Evolutionary conservation across 306 rosid genomes (phyloP), one percentile per base, ranked within the genome.

Genomic region (apple (Malus domestica)): DNA sequence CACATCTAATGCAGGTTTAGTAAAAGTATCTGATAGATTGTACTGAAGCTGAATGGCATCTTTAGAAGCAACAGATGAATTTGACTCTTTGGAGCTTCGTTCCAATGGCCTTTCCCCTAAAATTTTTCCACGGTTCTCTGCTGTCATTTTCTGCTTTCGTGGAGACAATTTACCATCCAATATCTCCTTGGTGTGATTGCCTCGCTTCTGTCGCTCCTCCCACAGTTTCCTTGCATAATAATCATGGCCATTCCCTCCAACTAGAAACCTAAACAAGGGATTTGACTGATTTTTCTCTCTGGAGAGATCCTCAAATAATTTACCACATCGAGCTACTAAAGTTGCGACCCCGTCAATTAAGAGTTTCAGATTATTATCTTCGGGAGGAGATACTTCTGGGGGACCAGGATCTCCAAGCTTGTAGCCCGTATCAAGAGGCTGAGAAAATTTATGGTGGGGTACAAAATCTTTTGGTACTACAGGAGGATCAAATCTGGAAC

Each of bases 261-360:
- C 80, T 76, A 95, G 99, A 80, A 95, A 95, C 78, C 82, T 88
- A 86, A 95, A 95, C 86, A 89, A 67, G 4, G 97, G 96, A 89
- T 95, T 95, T 72, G 91, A 84, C 78, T 80, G 83, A 78, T 95
- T 89, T 78, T 92, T 95, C 80, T 92, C 99, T 83, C 88, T 90
- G 65, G 97, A 95, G 75, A 95, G 86, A 84, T 95, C 97, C 97
- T 92, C 99, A 77, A 87, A 95, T 81, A 92, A 42, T 83, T 90
- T 95, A 54, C 99, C 99, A 74, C 99, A 90, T 77, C 96, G 89
- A 80, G 97, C 97, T 62, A 95, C 99, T 80, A 92, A 84, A 84
- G 89, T 84, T 54, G 99, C 96, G 71, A 92, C 93, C 81, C 99
- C 99, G 20, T 95, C 99, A 75, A 92, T 92, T 82, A 95, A 80